Conservation (phyloP, 1,284 basidiomycete genomes). For the Trametes pubescens region DNA sequence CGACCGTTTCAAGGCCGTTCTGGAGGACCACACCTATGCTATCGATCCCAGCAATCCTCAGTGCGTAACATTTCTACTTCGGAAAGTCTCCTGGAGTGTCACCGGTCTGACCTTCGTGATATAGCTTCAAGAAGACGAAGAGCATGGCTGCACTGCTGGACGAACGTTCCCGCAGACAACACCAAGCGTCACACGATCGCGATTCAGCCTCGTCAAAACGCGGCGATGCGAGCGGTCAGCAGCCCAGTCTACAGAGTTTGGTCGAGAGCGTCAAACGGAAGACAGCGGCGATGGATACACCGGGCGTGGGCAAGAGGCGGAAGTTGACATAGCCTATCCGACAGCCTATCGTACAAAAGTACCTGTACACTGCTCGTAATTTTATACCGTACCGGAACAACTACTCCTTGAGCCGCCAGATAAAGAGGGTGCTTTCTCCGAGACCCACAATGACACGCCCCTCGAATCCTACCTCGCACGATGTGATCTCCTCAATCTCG, state of each 20-base stretch:
- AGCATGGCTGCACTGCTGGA: slow-evolving; percentile 85
- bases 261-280: slow-evolving; percentile 91
- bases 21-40: slow-evolving; percentile 92
- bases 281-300: slow-evolving; percentile 46
- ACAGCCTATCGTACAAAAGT: slow-evolving; percentile 9
- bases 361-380: slow-evolving; percentile 8
- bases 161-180: slow-evolving; percentile 71
- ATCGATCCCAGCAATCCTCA: slow-evolving; percentile 97
- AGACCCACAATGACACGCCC: slow-evolving; percentile 37
- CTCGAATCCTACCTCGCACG: slow-evolving; percentile 38
- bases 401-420: slow-evolving; percentile 36
- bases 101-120: slow-evolving; percentile 19
- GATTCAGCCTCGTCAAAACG: slow-evolving; percentile 16
- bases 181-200: slow-evolving; percentile 41
- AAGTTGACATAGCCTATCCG: slow-evolving; percentile 47
- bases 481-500: slow-evolving; percentile 27
- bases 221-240: slow-evolving; percentile 33
- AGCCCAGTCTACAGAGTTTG: slow-evolving; percentile 66
- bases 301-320: slow-evolving; percentile 60
- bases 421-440: slow-evolving; percentile 37
- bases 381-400: neutral
- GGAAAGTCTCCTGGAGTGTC: too few species aligned
- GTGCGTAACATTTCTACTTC: slow-evolving; percentile 57
- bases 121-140: slow-evolving; percentile 89
- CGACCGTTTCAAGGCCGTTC: slow-evolving; percentile 86